Base-by-base conservation (phyloP, 2,329 filamentous ascomycete genomes). In the Botryotinia convoluta region DNA sequence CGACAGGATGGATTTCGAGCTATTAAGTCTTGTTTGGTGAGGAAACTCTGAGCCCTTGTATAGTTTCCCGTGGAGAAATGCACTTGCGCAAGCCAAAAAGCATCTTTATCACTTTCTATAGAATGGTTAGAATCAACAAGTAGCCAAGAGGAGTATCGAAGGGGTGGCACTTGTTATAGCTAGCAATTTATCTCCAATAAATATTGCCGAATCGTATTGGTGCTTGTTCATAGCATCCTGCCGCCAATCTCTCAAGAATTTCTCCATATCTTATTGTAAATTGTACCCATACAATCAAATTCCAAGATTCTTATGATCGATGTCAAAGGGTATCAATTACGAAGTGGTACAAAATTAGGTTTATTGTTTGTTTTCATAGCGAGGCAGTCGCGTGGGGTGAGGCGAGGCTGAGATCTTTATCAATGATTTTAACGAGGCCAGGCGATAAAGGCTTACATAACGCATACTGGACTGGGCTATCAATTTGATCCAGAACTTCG, bases 61-160 rank as follows among this genome's bases (percentile, higher is more conserved):
- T 97, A 98, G 85, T 98, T 97, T 79, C 94, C 95, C 67, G 94
- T 96, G 69, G 92, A 92, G 84, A 98, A 99, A 83, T 99, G 95
- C 54, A 97, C 94, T 83, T 98, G 95, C n/a, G 96, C 96, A 61
- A 99, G 91, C 92, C 94, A 98, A 81, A 97, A 97, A 59, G 95
- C 95, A 82, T 99, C 96, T 77, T 93, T 91, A 80, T 97, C 94
- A 82, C 95, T 93, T 80, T 95, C 96, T 98, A 77, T 26, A 35
- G n/a, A 45, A 26, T 16, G 20, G 71, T 77, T 44, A 75, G 72
- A 69, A 72, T 71, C 62, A 67, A 51, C 60, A 51, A 57, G 32
- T n/a, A 62, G 37, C 45, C 22, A 65, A 44, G 69, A 62, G n/a
- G 48, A 39, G 22, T 48, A 32, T 51, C 18, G 14, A 64, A 39